Evolutionary conservation across 1,139 yeast genomes (phyloP).

Genomic region (Kazachstania sp.): DNA sequence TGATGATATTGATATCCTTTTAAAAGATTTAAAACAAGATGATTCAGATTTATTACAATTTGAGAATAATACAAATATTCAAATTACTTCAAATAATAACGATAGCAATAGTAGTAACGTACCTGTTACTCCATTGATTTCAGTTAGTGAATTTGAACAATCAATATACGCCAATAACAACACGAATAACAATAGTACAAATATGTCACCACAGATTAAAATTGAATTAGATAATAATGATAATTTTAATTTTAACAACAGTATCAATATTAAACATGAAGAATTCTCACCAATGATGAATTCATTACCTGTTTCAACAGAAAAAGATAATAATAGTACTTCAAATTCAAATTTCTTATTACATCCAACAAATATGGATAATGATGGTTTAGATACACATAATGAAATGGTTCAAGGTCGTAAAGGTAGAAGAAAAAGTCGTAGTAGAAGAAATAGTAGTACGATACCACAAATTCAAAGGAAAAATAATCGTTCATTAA

Average conservation of each 20-base stretch:
- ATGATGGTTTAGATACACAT: conserved; percentile 7
- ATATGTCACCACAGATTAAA: neutral
- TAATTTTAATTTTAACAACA: neutral
- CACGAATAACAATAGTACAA: too few relatives aligned
- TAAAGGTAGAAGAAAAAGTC: conserved; percentile 16
- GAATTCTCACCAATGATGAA: neutral
- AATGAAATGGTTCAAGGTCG: conserved; percentile 27
- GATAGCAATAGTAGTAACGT: too few relatives aligned
- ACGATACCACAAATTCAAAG: neutral
- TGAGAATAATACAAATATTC: neutral
- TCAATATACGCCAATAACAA: neutral
- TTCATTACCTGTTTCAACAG: neutral
- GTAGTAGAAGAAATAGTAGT: conserved; percentile 4
- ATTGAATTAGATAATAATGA: conserved; percentile 3
- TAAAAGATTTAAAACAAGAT: conserved; percentile 6
- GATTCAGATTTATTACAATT: neutral
- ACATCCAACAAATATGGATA: neutral
- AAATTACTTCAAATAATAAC: neutral
- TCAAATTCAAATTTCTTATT: neutral
- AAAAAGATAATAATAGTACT: neutral
- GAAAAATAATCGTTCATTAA: conserved; percentile 1
- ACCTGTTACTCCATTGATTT: conserved; percentile 19
- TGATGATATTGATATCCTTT: conserved; percentile 16
- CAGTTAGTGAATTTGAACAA: conserved; percentile 20
- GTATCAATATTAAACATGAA: neutral